Evolutionary conservation across 306 rosid genomes (phyloP).

Genomic region (Gynostemma pentaphyllum): DNA sequence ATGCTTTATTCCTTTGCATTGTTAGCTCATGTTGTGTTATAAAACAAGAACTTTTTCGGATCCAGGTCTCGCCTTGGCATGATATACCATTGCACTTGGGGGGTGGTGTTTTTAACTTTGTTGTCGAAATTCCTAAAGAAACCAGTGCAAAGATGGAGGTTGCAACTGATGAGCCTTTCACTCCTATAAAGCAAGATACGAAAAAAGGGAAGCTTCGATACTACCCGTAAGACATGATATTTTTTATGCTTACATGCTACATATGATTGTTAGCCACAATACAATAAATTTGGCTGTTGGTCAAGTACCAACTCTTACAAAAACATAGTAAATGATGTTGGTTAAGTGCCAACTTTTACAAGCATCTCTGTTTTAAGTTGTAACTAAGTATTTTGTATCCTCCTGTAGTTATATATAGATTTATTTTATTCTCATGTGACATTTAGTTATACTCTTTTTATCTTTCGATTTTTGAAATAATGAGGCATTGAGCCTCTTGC

Average conservation of each 20-base stretch:
- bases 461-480: neutral
- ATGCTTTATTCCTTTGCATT: neutral
- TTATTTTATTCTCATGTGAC: no score
- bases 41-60: neutral
- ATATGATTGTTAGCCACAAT: neutral
- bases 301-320: neutral
- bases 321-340: neutral
- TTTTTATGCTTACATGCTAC: conserved; percentile 10
- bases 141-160: conserved; percentile 98
- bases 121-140: conserved; percentile 94
- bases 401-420: neutral
- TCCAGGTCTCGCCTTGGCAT: conserved; percentile 98
- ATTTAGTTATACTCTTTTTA: neutral
- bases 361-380: neutral
- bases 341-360: neutral
- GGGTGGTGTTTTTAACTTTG: conserved; percentile 50
- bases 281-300: neutral
- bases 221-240: conserved; percentile 67
- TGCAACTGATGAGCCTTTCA: conserved; percentile 79
- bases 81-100: conserved; percentile 81
- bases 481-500: neutral
- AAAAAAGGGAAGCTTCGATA: conserved; percentile 91
- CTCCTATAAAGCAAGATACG: conserved; percentile 92
- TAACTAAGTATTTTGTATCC: neutral
- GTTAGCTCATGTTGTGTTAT: neutral